Percentiles rank a stretch among this genome's conserved stretches.
Conservation (phyloP, 2,329 filamentous ascomycete species). For the Bipolaris victoriae region DNA sequence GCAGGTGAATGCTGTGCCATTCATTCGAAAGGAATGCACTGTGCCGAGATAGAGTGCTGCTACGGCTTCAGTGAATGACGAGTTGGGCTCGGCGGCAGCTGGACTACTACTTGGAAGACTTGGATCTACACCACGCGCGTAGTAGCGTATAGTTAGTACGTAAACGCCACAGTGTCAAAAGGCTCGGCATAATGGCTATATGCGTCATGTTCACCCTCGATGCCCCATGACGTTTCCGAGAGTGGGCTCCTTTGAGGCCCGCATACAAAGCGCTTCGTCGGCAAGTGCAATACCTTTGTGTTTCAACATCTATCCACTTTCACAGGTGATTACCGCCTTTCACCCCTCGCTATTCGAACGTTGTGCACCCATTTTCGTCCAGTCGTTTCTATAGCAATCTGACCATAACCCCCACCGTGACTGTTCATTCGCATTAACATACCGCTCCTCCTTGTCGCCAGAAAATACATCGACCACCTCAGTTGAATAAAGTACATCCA, state of each 20-base stretch:
- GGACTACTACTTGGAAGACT: constrained; percentile 3
- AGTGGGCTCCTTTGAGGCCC: constrained; percentile 15
- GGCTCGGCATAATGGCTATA: constrained; percentile 16
- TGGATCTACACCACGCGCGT: constrained; percentile 11
- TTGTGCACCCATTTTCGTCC: not conserved
- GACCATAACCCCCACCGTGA: not conserved
- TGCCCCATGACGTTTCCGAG: constrained; percentile 26
- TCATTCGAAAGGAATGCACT: not conserved
- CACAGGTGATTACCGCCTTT: not conserved
- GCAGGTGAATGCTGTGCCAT: not conserved
- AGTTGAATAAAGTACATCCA: not conserved
- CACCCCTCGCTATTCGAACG: constrained; percentile 3
- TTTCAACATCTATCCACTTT: constrained; percentile 17
- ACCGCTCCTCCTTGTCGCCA: not conserved
- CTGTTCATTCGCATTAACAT: constrained; percentile 7
- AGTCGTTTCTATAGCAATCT: constrained; percentile 7
- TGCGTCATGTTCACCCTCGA: constrained; percentile 23
- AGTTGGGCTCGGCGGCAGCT: not conserved
- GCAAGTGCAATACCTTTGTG: constrained; percentile 19
- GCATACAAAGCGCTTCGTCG: constrained; percentile 33
- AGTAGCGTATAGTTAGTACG: constrained; percentile 18
- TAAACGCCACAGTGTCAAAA: constrained; percentile 23
- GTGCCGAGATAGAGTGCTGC: not conserved
- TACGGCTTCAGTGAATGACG: not conserved
- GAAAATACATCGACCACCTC: not conserved